Percentiles rank a stretch among this genome's conserved stretches.
Evolutionary conservation across 2,329 filamentous ascomycete genomes (phyloP).

Genomic region (Pseudocercospora pini-densiflorae): DNA sequence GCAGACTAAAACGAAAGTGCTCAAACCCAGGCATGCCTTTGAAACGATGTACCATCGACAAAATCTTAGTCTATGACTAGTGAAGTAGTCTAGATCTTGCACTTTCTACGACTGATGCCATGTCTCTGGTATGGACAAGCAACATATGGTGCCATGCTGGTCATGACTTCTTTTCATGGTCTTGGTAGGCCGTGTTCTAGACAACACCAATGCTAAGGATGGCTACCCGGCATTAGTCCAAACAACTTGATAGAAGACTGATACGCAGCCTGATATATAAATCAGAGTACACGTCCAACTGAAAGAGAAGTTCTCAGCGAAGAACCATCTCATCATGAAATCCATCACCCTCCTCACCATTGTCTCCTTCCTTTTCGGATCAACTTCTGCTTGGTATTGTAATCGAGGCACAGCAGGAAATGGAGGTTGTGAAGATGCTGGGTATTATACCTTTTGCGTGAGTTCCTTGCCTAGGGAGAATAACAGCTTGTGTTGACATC

Average conservation of each 20-base stretch:
- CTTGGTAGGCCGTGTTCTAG: neutral
- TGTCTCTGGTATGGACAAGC: neutral
- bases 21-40: neutral
- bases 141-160: neutral
- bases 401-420: conserved; percentile 3
- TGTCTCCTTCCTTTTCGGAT: neutral
- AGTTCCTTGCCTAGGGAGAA: neutral
- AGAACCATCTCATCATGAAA: neutral
- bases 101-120: neutral
- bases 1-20: neutral
- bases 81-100: neutral
- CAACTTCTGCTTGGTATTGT: neutral
- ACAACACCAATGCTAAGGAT: neutral
- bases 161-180: neutral
- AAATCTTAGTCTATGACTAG: neutral
- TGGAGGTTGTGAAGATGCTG: neutral
- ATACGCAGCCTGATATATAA: neutral
- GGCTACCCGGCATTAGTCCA: no score
- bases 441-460: conserved; percentile 2
- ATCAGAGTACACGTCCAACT: neutral
- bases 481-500: neutral
- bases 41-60: neutral
- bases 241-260: neutral
- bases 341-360: neutral
- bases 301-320: neutral